Percentiles rank a stretch among this genome's conserved stretches.
These are phyloP conservation scores for Luffa aegyptiaca DNA, from an alignment of 306 rosid genomes.

Conservation along the genomic window DNA sequence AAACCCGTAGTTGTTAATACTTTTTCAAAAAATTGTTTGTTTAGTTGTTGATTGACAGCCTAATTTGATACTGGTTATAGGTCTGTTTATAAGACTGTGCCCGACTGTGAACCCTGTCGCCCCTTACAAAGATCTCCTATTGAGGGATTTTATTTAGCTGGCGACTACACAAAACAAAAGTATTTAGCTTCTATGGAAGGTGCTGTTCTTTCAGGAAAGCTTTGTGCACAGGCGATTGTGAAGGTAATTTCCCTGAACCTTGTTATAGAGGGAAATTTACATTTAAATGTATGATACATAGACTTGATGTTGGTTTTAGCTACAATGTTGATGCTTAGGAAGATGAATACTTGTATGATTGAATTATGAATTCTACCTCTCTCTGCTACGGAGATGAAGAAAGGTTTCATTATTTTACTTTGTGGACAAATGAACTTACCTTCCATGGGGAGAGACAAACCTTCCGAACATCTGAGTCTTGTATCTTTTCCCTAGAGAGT, in stretches of 20 bases:
- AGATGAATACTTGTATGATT: neutral
- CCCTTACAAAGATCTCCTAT: slow-evolving; percentile 87
- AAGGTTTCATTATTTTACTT: neutral
- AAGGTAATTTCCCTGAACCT: slow-evolving; percentile 42
- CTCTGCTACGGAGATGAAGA: neutral
- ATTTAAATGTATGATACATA: neutral
- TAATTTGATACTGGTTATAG: slow-evolving; percentile 28
- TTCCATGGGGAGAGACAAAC: neutral
- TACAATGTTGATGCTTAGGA: neutral
- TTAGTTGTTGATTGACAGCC: neutral
- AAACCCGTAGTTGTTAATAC: neutral
- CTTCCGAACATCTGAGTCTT: neutral
- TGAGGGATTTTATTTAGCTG: slow-evolving; percentile 90
- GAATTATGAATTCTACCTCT: neutral
- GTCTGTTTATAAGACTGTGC: slow-evolving; percentile 89
- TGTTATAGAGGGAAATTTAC: neutral
- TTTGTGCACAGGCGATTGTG: slow-evolving; percentile 91
- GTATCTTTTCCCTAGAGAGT: neutral
- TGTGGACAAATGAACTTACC: neutral
- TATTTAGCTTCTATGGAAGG: slow-evolving; percentile 99
- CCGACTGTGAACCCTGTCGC: slow-evolving; percentile 86
- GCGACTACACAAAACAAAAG: slow-evolving; percentile 93
- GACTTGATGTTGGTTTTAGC: neutral
- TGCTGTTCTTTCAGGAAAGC: slow-evolving; percentile 92
- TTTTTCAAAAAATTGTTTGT: neutral